These are phyloP conservation scores for Penicillium verrucosum DNA, from an alignment of 2,329 filamentous ascomycete genomes.

Conservation along the genomic window DNA sequence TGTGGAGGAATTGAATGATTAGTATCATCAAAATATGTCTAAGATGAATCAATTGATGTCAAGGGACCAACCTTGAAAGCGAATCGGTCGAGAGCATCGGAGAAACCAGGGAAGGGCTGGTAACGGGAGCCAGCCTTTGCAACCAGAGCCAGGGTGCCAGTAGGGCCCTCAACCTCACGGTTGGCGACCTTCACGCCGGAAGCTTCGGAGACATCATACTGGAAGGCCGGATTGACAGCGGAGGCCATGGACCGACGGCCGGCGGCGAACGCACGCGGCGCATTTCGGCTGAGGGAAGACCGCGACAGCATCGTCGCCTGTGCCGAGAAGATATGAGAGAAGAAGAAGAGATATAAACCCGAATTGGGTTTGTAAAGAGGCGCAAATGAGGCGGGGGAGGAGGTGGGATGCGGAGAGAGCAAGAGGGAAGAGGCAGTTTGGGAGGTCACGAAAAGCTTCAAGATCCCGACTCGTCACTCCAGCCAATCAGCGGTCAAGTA, in stretches of 20 bases:
- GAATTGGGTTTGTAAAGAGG: slow-evolving; percentile 34
- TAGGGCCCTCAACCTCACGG: slow-evolving; percentile 82
- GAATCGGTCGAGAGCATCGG: slow-evolving; percentile 87
- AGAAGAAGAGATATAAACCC: slow-evolving; percentile 29
- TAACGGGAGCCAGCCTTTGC: slow-evolving; percentile 93
- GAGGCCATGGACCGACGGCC: slow-evolving; percentile 62
- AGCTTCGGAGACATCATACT: slow-evolving; percentile 83
- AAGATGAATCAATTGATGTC: slow-evolving; percentile 22
- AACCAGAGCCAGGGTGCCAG: slow-evolving; percentile 86
- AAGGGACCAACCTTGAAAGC: slow-evolving; percentile 78
- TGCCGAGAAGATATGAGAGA: slow-evolving; percentile 47
- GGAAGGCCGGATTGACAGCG: slow-evolving; percentile 69
- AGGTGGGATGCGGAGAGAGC: slow-evolving; percentile 26
- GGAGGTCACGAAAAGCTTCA: slow-evolving; percentile 43
- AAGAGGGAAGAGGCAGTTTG: slow-evolving; percentile 26
- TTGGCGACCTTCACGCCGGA: slow-evolving; percentile 89
- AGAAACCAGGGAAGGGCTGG: slow-evolving; percentile 82
- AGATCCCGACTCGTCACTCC: slow-evolving; percentile 33
- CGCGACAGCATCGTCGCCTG: slow-evolving; percentile 65
- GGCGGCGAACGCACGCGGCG: slow-evolving; percentile 58
- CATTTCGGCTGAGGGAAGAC: slow-evolving; percentile 62
- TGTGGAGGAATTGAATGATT: slow-evolving; percentile 50
- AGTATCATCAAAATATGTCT: slow-evolving; percentile 3
- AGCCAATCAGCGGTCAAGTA: slow-evolving; percentile 6
- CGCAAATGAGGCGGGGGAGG: slow-evolving; percentile 33